A percentile compares a stretch with the other conserved stretches of the same genome.
Evolutionary conservation across 208 protist species (phyloP).

Genomic region (Leishmania mexicana): DNA sequence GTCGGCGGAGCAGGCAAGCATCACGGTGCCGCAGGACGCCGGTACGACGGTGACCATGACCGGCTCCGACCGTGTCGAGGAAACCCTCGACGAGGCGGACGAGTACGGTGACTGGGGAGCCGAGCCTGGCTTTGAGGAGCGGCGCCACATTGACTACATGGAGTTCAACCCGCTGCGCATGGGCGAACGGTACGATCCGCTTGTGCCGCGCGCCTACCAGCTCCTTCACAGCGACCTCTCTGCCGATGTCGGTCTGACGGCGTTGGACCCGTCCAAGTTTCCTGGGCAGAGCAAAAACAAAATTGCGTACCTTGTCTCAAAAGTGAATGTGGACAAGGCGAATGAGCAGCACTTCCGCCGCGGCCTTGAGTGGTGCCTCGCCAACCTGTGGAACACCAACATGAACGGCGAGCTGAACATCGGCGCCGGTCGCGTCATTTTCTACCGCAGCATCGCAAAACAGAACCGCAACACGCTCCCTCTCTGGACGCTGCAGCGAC

Average conservation of each 20-base stretch:
- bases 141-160: constrained; percentile 78
- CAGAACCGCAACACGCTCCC: constrained; percentile 86
- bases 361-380: constrained; percentile 82
- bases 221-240: constrained; percentile 82
- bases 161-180: constrained; percentile 67
- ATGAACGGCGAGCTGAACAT: constrained; percentile 90
- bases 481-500: constrained; percentile 78
- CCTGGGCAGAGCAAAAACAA: constrained; percentile 64
- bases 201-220: constrained; percentile 78
- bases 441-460: constrained; percentile 83
- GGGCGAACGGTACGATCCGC: constrained; percentile 69
- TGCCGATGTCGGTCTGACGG: constrained; percentile 58
- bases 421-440: constrained; percentile 78
- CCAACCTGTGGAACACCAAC: constrained; percentile 92
- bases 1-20: constrained; percentile 69
- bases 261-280: constrained; percentile 56
- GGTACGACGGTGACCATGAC: constrained; percentile 44
- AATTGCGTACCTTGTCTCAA: constrained; percentile 47
- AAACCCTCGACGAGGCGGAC: constrained; percentile 87
- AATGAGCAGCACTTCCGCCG: constrained; percentile 80
- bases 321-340: constrained; percentile 61
- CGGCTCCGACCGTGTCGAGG: constrained; percentile 76
- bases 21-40: constrained; percentile 34
- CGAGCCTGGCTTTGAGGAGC: constrained; percentile 84
- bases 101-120: constrained; percentile 93